Evolutionary conservation across 2,329 filamentous ascomycete species (phyloP).

Genomic region (Fusarium pilosicola): DNA sequence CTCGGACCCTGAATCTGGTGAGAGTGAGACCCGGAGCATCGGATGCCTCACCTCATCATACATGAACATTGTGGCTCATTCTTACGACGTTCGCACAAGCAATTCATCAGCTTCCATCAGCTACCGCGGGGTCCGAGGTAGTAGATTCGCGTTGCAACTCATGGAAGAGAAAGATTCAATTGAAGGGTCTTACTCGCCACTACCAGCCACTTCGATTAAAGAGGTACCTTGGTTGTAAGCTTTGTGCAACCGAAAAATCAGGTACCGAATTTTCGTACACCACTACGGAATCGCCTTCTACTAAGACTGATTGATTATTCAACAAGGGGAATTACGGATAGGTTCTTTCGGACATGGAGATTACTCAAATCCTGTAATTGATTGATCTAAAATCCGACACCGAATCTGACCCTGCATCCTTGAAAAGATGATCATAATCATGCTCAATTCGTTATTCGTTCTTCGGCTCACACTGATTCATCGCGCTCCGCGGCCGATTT

Average conservation of each 20-base stretch:
- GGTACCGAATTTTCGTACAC: conserved; percentile 24
- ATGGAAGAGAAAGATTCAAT: conserved; percentile 1
- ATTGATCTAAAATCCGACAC: conserved; percentile 11
- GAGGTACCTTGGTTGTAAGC: conserved; percentile 14
- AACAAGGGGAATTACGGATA: background rate
- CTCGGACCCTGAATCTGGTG: conserved; percentile 28
- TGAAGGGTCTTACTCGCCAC: conserved; percentile 41
- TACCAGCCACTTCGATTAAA: conserved; percentile 37
- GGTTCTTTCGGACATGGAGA: conserved; percentile 5
- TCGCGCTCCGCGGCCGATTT: conserved; percentile 22
- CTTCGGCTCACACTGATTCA: conserved; percentile 27
- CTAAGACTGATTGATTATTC: conserved; percentile 8
- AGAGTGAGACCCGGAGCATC: conserved; percentile 5
- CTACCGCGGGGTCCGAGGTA: conserved; percentile 18
- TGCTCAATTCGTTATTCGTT: conserved; percentile 3
- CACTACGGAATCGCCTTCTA: conserved; percentile 29
- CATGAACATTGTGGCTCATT: conserved; percentile 17
- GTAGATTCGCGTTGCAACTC: background rate
- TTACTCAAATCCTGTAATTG: conserved; percentile 6
- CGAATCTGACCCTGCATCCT: conserved; percentile 11
- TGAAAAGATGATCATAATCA: background rate
- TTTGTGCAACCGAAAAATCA: background rate
- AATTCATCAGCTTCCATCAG: conserved; percentile 7
- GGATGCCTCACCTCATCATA: conserved; percentile 21
- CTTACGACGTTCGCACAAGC: background rate